These are phyloP conservation scores for Apiospora sp. DNA, from an alignment of 2,329 filamentous ascomycete species.

Conservation along the genomic window DNA sequence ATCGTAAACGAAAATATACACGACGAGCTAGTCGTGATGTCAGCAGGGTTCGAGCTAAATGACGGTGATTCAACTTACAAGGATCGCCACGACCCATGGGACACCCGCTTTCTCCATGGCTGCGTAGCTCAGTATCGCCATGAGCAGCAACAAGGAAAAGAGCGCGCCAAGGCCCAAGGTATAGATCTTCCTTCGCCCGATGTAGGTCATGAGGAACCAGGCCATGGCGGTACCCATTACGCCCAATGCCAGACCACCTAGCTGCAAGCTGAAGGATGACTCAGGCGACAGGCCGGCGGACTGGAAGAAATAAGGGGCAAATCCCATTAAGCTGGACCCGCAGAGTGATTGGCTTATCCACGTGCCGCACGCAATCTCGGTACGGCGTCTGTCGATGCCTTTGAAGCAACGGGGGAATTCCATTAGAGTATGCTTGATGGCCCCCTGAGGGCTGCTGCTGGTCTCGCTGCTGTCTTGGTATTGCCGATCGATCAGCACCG, in stretches of 20 bases:
- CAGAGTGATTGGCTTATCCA: conserved; percentile 37
- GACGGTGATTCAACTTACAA: conserved; percentile 22
- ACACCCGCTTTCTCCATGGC: neutral
- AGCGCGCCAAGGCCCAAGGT: conserved; percentile 26
- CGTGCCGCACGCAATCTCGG: conserved; percentile 40
- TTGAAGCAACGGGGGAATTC: conserved; percentile 49
- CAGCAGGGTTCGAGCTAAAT: neutral
- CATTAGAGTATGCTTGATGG: conserved; percentile 30
- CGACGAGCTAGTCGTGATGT: conserved; percentile 22
- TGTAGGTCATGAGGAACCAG: conserved; percentile 28
- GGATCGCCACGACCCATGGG: conserved; percentile 25
- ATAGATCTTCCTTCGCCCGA: conserved; percentile 29
- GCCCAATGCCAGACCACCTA: conserved; percentile 22
- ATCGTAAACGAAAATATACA: conserved; percentile 28
- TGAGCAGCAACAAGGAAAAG: conserved; percentile 23
- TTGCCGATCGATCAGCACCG: conserved; percentile 42
- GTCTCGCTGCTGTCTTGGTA: neutral
- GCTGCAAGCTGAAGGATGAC: conserved; percentile 26
- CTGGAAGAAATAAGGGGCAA: conserved; percentile 43
- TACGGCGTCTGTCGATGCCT: conserved; percentile 44
- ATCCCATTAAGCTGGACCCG: conserved; percentile 36
- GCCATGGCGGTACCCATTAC: conserved; percentile 25
- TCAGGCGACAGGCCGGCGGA: conserved; percentile 35
- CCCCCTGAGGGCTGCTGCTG: neutral
- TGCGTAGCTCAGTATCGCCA: conserved; percentile 26